Conservation (phyloP, 2,329 filamentous ascomycete species). For the Penicillium palitans region DNA sequence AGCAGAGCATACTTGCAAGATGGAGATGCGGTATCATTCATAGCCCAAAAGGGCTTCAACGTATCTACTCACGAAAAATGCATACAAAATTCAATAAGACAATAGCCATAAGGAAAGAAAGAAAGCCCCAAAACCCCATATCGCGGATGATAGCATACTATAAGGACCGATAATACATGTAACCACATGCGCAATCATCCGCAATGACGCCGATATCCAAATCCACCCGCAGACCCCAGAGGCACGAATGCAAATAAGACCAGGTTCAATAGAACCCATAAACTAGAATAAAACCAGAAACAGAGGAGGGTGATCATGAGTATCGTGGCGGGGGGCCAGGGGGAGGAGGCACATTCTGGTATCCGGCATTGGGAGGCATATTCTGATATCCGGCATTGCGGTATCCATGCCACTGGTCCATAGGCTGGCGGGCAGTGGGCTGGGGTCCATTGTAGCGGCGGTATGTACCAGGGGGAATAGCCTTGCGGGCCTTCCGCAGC, state of each 20-base stretch:
- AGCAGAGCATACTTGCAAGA: neutral
- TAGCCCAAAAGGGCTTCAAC: neutral
- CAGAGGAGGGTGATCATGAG: constrained; percentile 21
- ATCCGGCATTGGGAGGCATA: constrained; percentile 26
- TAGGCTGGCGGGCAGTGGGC: constrained; percentile 14
- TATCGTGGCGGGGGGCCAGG: constrained; percentile 24
- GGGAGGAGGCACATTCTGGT: constrained; percentile 30
- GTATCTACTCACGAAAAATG: neutral
- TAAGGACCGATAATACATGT: neutral
- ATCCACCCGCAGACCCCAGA: neutral
- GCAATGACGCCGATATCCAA: constrained; percentile 6
- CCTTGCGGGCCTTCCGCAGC: constrained; percentile 19
- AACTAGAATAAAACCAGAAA: constrained; percentile 8
- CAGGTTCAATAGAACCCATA: neutral
- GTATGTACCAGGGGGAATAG: constrained; percentile 10
- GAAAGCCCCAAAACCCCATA: neutral
- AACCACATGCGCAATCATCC: neutral
- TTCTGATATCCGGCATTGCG: constrained; percentile 27
- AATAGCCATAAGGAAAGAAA: neutral
- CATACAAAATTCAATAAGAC: neutral
- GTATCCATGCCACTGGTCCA: constrained; percentile 28
- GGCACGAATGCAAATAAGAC: neutral
- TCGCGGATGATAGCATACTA: neutral
- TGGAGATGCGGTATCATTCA: neutral
- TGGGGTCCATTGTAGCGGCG: constrained; percentile 10